phyloP scores from a whole-genome alignment of 176 grass and related monocot species.

The Aechmea fasciata region DNA sequence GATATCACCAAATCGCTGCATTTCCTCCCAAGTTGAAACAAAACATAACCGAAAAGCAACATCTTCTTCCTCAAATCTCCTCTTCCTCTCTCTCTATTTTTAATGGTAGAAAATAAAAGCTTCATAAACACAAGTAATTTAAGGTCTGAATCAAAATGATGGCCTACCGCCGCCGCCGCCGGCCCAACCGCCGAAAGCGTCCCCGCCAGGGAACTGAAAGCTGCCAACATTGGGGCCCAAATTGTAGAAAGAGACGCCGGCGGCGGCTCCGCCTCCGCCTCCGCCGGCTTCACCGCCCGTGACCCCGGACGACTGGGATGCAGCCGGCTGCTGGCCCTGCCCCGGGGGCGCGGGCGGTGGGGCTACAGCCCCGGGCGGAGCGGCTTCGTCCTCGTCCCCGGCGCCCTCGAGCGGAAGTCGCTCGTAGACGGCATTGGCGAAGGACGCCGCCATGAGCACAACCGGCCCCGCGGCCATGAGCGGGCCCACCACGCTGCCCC shows the following conservation, averaged over 20 bases:
- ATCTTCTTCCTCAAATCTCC: too few relatives aligned
- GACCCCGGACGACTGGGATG: conserved; percentile 69
- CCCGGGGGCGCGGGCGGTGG: conserved; percentile 15
- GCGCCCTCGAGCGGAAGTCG: conserved; percentile 62
- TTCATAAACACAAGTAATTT: background rate
- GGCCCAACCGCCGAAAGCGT: conserved; percentile 44
- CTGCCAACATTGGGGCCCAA: conserved; percentile 59
- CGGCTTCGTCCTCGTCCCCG: conserved; percentile 41
- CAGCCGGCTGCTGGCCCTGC: conserved; percentile 53
- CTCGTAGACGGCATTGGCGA: conserved; percentile 88
- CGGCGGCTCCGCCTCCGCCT: conserved; percentile 11
- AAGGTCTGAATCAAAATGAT: conserved; percentile 41
- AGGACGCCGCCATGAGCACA: conserved; percentile 86
- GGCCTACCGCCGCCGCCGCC: conserved; percentile 50
- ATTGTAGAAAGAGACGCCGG: conserved; percentile 74
- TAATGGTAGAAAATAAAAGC: too few relatives aligned
- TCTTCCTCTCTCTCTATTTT: too few relatives aligned
- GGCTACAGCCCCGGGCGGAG: conserved; percentile 8
- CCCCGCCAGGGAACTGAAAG: conserved; percentile 59
- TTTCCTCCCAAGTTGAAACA: too few relatives aligned
- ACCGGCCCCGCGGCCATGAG: conserved; percentile 75
- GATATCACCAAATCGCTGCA: too few relatives aligned
- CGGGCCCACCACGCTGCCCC: conserved; percentile 69
- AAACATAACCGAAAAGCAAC: too few relatives aligned
- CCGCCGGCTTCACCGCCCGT: conserved; percentile 49